Evolutionary conservation across 2,329 filamentous ascomycete genomes (phyloP), one percentile per base, ranked within the genome.

Genomic region (Claviceps sp.): DNA sequence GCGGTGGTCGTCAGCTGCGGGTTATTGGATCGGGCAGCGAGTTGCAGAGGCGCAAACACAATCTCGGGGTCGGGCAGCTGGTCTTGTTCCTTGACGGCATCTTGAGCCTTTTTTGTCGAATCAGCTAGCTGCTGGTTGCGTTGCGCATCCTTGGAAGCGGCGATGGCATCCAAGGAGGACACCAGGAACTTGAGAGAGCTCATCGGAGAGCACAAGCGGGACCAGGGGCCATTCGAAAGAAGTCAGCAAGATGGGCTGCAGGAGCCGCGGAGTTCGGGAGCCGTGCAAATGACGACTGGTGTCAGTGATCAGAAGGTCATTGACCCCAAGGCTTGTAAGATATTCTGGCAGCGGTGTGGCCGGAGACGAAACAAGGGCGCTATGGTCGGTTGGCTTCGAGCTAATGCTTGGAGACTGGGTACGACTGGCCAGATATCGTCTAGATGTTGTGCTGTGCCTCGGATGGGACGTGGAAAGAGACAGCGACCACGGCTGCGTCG

Each of bases 121-220:
- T 95, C 89, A 56, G 80, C 82, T 42, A 98, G 77, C 62, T 88
- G 83, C 67, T 89, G 93, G 66, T 83, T 89, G 70, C 83, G 87
- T 66, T 86, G 80, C 50, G 90, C 89, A 72, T 98, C 91, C 70
- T 91, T 95, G 46, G 90, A 95, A 52, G 84, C 79, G 54, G 86
- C 87, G 63, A 98, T 96, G 65, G 83, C 84, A 74, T 96, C 93
- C 64, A 98, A 73, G 40, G 93, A 91, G 63, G 87, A 90, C 63
- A 94, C 83, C 62, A 98, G 88, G 66, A 98, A 98, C 62, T 96
- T 90, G 62, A 95, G 83, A 59, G 93, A 97, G 77, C 85, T 95
- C 74, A 95, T 85, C 60, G 81, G 85, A 64, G 81, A 78, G 62
- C 72, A 64, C 61, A 60, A 57, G 59, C 59, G 58, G 55, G 58